phyloP scores from a whole-genome alignment of 192 early-diverging fungal species.

The Entophlyctis luteolus region DNA sequence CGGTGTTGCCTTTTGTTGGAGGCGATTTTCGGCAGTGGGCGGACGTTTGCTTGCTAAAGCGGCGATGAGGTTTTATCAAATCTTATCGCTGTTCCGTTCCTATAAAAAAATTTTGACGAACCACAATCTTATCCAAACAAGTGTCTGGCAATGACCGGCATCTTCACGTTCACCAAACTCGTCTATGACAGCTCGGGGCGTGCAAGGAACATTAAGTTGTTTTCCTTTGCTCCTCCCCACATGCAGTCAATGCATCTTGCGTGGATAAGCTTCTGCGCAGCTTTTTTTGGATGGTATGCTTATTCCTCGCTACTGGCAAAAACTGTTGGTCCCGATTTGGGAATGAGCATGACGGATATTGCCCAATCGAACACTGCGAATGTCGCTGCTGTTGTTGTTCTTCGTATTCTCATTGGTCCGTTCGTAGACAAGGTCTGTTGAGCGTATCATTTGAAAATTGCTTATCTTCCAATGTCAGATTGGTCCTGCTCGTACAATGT shows the following conservation, averaged over 20 bases:
- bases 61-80: too few species aligned
- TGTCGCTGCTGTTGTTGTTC: slow-evolving; percentile 57
- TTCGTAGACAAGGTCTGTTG: slow-evolving; percentile 35
- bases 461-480: slow-evolving; percentile 34
- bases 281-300: slow-evolving; percentile 58
- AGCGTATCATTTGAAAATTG: too few species aligned
- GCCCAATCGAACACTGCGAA: slow-evolving; percentile 46
- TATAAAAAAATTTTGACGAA: too few species aligned
- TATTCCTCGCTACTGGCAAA: slow-evolving; percentile 52
- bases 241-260: slow-evolving; percentile 36
- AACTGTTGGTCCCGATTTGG: slow-evolving; percentile 53
- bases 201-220: slow-evolving; percentile 6
- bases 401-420: slow-evolving; percentile 45
- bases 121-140: too few species aligned
- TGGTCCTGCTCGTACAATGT: slow-evolving; percentile 52
- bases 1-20: slow-evolving; percentile 46
- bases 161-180: slow-evolving; percentile 12
- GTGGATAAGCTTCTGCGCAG: slow-evolving; percentile 37
- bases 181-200: slow-evolving; percentile 15
- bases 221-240: slow-evolving; percentile 20
- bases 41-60: slow-evolving; percentile 58
- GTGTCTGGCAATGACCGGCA: too few species aligned
- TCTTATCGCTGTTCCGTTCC: too few species aligned
- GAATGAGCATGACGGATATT: slow-evolving; percentile 40
- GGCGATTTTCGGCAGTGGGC: slow-evolving; percentile 53